Conservation (phyloP, 768 basidiomycete species). For the Auricularia cornea region DNA sequence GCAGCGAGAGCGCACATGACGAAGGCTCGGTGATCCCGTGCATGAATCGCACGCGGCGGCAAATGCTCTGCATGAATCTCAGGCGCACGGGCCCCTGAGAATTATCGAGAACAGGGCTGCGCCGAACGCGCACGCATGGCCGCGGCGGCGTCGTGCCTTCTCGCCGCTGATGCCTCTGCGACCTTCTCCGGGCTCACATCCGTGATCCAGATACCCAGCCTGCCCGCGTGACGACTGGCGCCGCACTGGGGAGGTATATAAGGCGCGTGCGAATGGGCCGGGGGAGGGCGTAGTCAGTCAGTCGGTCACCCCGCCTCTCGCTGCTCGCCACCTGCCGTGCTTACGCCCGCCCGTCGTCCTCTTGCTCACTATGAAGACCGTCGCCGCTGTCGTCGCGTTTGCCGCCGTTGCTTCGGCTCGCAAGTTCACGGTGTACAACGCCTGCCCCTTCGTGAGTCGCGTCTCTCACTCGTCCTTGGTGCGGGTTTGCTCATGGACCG, state of each 20-base stretch:
- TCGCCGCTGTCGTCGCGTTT: conserved; percentile 10
- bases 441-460: conserved; percentile 39
- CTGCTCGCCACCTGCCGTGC: neutral
- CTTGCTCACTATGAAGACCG: neutral
- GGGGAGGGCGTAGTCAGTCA: neutral
- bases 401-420: conserved; percentile 27
- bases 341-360: too few relatives aligned
- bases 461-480: neutral
- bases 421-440: conserved; percentile 53
- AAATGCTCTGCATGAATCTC: too few relatives aligned
- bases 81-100: too few relatives aligned
- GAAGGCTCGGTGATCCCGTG: too few relatives aligned
- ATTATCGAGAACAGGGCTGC: too few relatives aligned
- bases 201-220: too few relatives aligned
- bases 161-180: neutral
- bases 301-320: neutral
- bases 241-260: neutral
- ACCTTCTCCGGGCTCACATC: neutral
- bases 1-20: too few relatives aligned
- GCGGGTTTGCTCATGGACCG: neutral
- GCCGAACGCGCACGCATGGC: too few relatives aligned
- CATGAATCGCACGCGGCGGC: too few relatives aligned
- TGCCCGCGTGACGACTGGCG: too few relatives aligned
- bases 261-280: neutral
- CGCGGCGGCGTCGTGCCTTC: too few relatives aligned